Percentiles rank a stretch among this genome's conserved stretches.
These are phyloP conservation scores for Anthracocystis panici-leucophaei DNA, from an alignment of 1,284 basidiomycete species.

Conservation along the genomic window DNA sequence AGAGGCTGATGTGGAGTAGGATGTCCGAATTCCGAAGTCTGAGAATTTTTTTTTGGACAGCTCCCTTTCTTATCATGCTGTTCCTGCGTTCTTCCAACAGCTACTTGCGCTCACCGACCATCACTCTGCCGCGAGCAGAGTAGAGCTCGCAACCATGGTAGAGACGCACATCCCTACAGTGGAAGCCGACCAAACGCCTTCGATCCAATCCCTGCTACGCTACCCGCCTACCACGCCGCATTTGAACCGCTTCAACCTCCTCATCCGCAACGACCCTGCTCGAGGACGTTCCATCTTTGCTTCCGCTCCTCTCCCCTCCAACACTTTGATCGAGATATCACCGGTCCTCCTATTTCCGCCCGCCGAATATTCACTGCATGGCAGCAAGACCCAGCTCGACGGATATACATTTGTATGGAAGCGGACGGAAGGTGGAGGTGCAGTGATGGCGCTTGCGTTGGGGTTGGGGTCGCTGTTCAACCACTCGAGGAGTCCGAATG, in stretches of 20 bases:
- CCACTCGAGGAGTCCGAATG: conserved; percentile 76
- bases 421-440: conserved; percentile 70
- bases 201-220: conserved; percentile 22
- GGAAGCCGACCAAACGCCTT: conserved; percentile 8
- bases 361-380: conserved; percentile 71
- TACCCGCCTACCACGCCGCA: conserved; percentile 57
- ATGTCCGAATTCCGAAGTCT: conserved; percentile 8
- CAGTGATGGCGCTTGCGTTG: conserved; percentile 82
- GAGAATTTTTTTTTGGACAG: neutral
- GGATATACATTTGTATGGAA: conserved; percentile 85
- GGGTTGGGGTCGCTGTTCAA: conserved; percentile 88
- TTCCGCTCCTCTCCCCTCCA: conserved; percentile 65
- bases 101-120: too few relatives aligned
- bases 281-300: conserved; percentile 62
- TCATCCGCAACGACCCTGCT: conserved; percentile 29
- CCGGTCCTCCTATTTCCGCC: conserved; percentile 84
- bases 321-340: conserved; percentile 82
- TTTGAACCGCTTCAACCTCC: conserved; percentile 44
- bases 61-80: neutral
- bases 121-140: neutral
- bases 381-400: conserved; percentile 78
- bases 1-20: neutral
- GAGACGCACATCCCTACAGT: conserved; percentile 34
- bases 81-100: neutral
- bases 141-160: conserved; percentile 22